Evolutionary conservation across 179 eudicot genomes (phyloP), one percentile per base, ranked within the genome.

Genomic region (Actinidia chinensis): DNA sequence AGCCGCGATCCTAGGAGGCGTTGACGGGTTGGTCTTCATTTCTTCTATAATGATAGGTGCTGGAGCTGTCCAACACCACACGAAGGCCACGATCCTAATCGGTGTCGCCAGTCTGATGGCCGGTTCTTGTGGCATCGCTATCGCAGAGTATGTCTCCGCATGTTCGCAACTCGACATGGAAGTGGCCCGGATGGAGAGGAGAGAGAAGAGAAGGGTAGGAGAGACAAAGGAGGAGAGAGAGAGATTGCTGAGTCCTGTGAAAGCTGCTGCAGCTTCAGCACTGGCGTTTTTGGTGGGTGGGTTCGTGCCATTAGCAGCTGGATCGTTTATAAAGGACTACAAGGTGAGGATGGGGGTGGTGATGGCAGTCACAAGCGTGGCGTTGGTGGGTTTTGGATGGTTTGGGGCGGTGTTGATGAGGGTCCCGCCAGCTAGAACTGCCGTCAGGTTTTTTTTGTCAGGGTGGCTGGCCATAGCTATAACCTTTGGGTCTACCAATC

Each of bases 381-480:
- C 86, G 6, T 46, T 87, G 56, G 70, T 77, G 15, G 86, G 22
- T 73, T 87, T 87, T 74, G 89, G 89, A 0, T 44, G 73, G 22
- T 42, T 81, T 8, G 84, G 88, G 14, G 89, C 86, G 0, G 46
- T 72, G 36, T 36, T 87, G 40, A 88, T 86, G 61, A 65, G 65
- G 51, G 60, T 83, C 1, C 84, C 80, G 15, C 52, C 64, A 80
- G 72, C 74, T 67, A 87, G 66, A 58, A 71, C 88, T 10, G 64
- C 73, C 36, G 23, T 36, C 13, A 87, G 88, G 76, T 85, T 82
- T 55, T 25, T 87, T 78, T 14, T 80, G 1, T 87, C 87, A 71
- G 89, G 89, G 42, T 87, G 87, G 87, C 9, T 85, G 76, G 87
- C 89, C 40, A 84, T 87, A 86, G 84, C 73, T 6, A 77, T 85